These are phyloP conservation scores for Quercus aquifolioides DNA, from an alignment of 306 rosid genomes.

Conservation along the genomic window DNA sequence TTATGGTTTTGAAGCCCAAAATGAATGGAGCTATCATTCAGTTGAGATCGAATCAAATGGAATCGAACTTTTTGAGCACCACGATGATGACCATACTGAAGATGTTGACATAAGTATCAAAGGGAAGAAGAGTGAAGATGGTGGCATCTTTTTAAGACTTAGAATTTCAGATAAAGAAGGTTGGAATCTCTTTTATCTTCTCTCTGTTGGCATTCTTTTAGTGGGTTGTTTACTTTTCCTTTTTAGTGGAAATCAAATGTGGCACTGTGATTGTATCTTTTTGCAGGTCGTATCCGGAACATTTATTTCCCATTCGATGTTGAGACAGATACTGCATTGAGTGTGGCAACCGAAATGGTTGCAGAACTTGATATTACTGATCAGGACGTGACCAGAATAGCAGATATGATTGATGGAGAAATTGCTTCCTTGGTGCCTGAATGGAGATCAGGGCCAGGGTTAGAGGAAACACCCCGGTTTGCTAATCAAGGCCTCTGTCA, in stretches of 20 bases:
- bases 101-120: constrained; percentile 71
- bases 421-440: constrained; percentile 76
- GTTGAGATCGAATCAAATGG: constrained; percentile 55
- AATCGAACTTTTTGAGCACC: constrained; percentile 72
- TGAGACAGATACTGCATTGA: constrained; percentile 76
- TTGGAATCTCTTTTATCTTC: constrained; percentile 25
- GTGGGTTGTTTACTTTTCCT: neutral
- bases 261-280: constrained; percentile 5
- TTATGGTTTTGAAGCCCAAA: constrained; percentile 37
- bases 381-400: constrained; percentile 79
- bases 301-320: constrained; percentile 81
- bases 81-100: constrained; percentile 59
- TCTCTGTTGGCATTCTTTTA: constrained; percentile 2
- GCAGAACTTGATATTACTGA: constrained; percentile 89
- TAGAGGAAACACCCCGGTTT: constrained; percentile 55
- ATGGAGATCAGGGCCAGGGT: constrained; percentile 65
- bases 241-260: constrained; percentile 10
- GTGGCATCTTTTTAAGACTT: constrained; percentile 65
- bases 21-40: constrained; percentile 56
- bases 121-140: constrained; percentile 73
- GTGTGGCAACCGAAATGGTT: constrained; percentile 91
- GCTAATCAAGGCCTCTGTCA: constrained; percentile 48
- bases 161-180: constrained; percentile 95
- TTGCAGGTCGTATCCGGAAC: constrained; percentile 77
- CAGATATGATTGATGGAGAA: constrained; percentile 95